Conservation (phyloP, 257 asterid genomes). For the Nyctanthes arbortristis region DNA sequence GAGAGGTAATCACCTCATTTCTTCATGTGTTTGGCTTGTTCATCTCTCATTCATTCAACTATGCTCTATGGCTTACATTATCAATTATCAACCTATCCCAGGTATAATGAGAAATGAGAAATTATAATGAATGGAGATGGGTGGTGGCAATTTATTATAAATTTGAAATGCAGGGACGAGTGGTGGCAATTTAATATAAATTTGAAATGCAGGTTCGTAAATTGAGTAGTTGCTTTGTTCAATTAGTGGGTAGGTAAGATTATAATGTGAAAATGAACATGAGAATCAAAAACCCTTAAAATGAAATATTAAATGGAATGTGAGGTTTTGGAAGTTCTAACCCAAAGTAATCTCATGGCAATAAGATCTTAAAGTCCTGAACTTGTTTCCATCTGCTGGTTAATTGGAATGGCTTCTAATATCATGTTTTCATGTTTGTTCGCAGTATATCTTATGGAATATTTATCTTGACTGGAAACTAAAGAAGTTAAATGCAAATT, state of each 20-base stretch:
- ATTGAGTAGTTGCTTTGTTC: no score
- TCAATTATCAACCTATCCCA: not conserved
- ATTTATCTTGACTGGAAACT: not conserved
- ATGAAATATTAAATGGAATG: not conserved
- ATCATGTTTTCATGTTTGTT: not conserved
- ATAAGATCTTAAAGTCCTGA: not conserved
- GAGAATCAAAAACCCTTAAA: no score
- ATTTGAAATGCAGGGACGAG: no score
- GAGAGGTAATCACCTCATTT: conserved; percentile 42
- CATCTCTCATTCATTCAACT: not conserved
- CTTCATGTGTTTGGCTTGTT: not conserved
- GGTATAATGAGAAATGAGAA: no score
- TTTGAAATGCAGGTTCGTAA: no score
- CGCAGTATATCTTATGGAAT: not conserved
- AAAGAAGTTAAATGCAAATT: not conserved
- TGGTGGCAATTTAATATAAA: no score
- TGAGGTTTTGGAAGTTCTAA: not conserved
- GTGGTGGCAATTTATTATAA: no score
- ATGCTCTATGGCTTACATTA: not conserved
- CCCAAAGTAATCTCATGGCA: not conserved
- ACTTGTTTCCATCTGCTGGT: not conserved
- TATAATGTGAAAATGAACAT: no score
- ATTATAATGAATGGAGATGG: no score
- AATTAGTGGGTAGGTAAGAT: no score
- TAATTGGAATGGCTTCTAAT: not conserved